These are phyloP conservation scores for Metschnikowia sp. DNA, from an alignment of 805 yeast species.

Conservation along the genomic window DNA sequence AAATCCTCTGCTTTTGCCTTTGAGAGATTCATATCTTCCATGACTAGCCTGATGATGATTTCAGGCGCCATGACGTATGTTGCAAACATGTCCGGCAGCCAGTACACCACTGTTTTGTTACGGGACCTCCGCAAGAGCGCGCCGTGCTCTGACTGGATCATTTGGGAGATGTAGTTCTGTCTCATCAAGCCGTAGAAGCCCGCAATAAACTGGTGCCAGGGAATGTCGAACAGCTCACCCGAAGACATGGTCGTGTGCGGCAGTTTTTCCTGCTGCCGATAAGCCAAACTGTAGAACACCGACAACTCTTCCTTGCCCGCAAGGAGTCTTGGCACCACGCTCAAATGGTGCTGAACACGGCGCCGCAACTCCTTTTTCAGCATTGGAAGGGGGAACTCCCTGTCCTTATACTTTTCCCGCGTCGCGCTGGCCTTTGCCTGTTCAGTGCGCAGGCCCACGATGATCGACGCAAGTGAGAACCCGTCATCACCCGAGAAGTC, in stretches of 20 bases:
- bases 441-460: constrained; percentile 3
- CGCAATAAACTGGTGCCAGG: constrained; percentile 45
- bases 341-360: constrained; percentile 21
- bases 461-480: constrained; percentile 1
- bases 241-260: constrained; percentile 42
- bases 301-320: constrained; percentile 43
- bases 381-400: constrained; percentile 20
- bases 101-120: constrained; percentile 52
- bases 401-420: constrained; percentile 16
- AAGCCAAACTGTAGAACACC: constrained; percentile 49
- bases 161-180: constrained; percentile 47
- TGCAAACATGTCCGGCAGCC: constrained; percentile 57
- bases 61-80: constrained; percentile 65
- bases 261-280: constrained; percentile 36
- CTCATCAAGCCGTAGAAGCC: constrained; percentile 64
- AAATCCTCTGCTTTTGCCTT: constrained; percentile 45
- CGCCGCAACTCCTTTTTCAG: constrained; percentile 29
- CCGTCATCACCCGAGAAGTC: too few relatives aligned
- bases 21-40: constrained; percentile 40
- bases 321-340: constrained; percentile 36
- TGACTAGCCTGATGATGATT: constrained; percentile 47
- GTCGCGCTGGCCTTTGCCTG: constrained; percentile 3
- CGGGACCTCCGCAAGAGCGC: constrained; percentile 22
- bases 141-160: constrained; percentile 26
- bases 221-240: constrained; percentile 44